Evolutionary conservation across 2,329 filamentous ascomycete genomes (phyloP), one percentile per base, ranked within the genome.

Genomic region (Aspergillus pseudonomiae): DNA sequence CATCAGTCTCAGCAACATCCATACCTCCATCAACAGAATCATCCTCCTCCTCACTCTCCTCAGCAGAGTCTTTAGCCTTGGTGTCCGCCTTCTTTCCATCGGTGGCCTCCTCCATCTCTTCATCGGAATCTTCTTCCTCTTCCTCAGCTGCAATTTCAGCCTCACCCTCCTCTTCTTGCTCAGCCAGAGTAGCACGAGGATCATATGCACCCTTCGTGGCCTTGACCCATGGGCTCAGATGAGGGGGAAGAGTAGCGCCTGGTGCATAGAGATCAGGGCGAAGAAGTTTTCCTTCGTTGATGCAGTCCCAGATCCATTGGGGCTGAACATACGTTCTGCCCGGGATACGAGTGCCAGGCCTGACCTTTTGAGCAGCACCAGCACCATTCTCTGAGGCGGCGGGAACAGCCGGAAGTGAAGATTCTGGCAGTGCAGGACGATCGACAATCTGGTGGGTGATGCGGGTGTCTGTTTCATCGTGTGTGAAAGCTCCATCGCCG

Each of bases 371-470:
- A 70, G 81, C 52, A 55, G 72, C 81, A 21, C 77, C 82, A 55
- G 71, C 81, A 24, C 77, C 82, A 53, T 81, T 77, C 36, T 83
- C 82, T 43, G 81, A 79, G 3, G 75, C 75, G 21, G 79, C 78
- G 26, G 79, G 78, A 54, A 78, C 65, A 57, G 77, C 73, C 19
- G 81, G 80, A 39, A 83, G 76, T 58, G 82, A 80, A 30, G 84
- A 85, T 75, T 89, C 80, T 63, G 68, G 88, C 63, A 96, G 82
- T 14, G 91, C 85, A 16, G 95, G 95, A 63, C 95, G 88, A 77
- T 99, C 95, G 61, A 99, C 92, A 69, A 99, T 90, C 78, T 99
- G 95, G 79, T 99, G 95, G 32, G 95, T 99, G 70, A 99, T 98
- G 61, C 89, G 84, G 6, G 92, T 87, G 74, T 99, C 93, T 19